phyloP scores from a whole-genome alignment of 1,284 basidiomycete genomes.

The Cryptococcus wingfieldii region DNA sequence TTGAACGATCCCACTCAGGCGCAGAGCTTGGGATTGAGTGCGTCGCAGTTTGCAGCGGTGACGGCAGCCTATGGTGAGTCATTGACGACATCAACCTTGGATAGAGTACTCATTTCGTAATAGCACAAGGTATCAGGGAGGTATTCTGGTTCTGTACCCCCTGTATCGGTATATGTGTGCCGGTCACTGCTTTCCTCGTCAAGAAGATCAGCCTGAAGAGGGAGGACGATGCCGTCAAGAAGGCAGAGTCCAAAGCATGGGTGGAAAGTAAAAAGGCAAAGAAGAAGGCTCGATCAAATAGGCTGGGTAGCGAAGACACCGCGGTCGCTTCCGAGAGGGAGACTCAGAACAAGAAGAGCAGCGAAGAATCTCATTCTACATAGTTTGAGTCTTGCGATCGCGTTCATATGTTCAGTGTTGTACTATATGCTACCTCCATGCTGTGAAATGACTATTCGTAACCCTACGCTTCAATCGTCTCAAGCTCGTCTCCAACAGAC shows the following conservation, averaged over 20 bases:
- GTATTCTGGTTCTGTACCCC: constrained; percentile 42
- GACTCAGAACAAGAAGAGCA: not conserved
- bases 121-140: constrained; percentile 37
- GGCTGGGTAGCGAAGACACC: constrained; percentile 3
- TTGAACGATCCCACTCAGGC: constrained; percentile 34
- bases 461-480: not conserved
- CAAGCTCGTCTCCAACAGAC: constrained; percentile 37
- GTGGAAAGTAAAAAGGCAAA: constrained; percentile 31
- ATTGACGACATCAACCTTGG: no score
- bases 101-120: not conserved
- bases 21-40: constrained; percentile 15
- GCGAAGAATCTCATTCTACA: constrained; percentile 15
- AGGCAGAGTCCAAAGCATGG: constrained; percentile 44
- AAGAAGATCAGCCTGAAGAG: constrained; percentile 36
- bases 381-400: constrained; percentile 2
- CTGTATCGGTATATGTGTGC: constrained; percentile 30
- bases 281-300: constrained; percentile 1
- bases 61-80: constrained; percentile 38
- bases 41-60: constrained; percentile 17
- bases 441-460: not conserved
- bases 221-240: constrained; percentile 39
- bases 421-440: not conserved
- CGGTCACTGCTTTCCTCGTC: constrained; percentile 36
- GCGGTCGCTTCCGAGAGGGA: not conserved
- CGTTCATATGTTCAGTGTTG: not conserved